A percentile compares a stretch with the other conserved stretches of the same genome.
These are phyloP conservation scores for Solanum pimpinellifolium DNA, from an alignment of 257 asterid genomes.

Conservation along the genomic window DNA sequence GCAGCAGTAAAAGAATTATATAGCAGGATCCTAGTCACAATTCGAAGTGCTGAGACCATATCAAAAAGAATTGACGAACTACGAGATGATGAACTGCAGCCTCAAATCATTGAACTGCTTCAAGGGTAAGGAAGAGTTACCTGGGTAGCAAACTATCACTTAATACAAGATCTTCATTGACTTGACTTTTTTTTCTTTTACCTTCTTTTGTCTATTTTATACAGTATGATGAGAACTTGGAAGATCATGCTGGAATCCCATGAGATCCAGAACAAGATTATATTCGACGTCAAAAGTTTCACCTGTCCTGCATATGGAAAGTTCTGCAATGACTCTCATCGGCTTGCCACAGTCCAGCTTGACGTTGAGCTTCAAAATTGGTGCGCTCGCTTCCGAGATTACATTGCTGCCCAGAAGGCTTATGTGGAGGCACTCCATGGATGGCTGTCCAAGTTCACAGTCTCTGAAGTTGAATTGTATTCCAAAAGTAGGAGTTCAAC, in stretches of 20 bases:
- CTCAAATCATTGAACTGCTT: conserved; percentile 74
- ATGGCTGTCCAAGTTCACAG: conserved; percentile 67
- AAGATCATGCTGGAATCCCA: conserved; percentile 65
- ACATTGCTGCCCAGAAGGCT: conserved; percentile 47
- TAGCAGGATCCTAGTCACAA: conserved; percentile 78
- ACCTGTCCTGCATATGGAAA: conserved; percentile 68
- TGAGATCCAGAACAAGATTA: conserved; percentile 81
- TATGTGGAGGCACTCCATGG: conserved; percentile 55
- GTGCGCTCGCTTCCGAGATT: conserved; percentile 59
- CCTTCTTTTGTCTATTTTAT: background rate
- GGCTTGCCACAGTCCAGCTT: conserved; percentile 74
- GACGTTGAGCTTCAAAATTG: conserved; percentile 79
- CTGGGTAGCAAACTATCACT: background rate
- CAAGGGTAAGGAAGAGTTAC: conserved; percentile 49
- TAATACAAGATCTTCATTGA: background rate
- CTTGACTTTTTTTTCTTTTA: background rate
- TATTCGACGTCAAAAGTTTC: conserved; percentile 58
- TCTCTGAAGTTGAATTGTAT: conserved; percentile 43
- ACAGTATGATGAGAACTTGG: conserved; percentile 81
- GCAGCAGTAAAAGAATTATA: conserved; percentile 76
- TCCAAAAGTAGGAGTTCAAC: conserved; percentile 17
- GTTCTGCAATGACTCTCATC: conserved; percentile 78
- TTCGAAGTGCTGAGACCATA: conserved; percentile 85
- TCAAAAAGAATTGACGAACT: conserved; percentile 69
- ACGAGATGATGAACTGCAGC: conserved; percentile 81